Conservation (phyloP, 2,329 filamentous ascomycete genomes). For the Lasiodiplodia sp. region DNA sequence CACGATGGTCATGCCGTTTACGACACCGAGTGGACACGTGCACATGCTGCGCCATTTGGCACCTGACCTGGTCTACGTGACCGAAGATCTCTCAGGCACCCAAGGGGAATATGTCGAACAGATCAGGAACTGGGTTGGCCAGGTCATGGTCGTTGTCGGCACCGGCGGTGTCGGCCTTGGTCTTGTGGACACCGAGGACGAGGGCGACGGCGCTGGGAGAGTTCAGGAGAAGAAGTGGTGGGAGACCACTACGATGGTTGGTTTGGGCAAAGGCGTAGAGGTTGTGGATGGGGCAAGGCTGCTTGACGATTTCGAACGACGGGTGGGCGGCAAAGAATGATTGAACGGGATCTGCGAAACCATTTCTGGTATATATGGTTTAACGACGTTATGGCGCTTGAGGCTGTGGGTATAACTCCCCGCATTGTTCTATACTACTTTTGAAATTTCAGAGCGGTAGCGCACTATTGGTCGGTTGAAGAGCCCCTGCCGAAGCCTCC, state of each 20-base stretch:
- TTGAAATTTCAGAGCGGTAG: not conserved
- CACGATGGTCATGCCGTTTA: constrained; percentile 88
- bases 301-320: constrained; percentile 84
- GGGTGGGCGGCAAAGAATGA: constrained; percentile 69
- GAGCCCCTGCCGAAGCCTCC: not conserved
- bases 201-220: constrained; percentile 73
- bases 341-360: not conserved
- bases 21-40: constrained; percentile 79
- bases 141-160: constrained; percentile 66
- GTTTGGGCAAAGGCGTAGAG: constrained; percentile 84
- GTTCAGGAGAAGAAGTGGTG: constrained; percentile 66
- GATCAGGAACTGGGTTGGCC: constrained; percentile 65
- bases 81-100: constrained; percentile 80
- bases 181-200: constrained; percentile 68
- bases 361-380: constrained; percentile 3
- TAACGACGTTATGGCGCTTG: constrained; percentile 19
- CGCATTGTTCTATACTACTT: not conserved
- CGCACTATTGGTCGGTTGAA: not conserved
- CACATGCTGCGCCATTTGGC: constrained; percentile 87
- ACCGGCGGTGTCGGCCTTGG: constrained; percentile 51
- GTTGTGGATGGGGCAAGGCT: constrained; percentile 84
- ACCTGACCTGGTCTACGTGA: constrained; percentile 86
- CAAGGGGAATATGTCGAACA: constrained; percentile 77
- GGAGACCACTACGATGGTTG: constrained; percentile 70
- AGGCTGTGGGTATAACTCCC: not conserved